phyloP scores from a whole-genome alignment of 352 stramenopile species.

The Blastocystis sp. region DNA sequence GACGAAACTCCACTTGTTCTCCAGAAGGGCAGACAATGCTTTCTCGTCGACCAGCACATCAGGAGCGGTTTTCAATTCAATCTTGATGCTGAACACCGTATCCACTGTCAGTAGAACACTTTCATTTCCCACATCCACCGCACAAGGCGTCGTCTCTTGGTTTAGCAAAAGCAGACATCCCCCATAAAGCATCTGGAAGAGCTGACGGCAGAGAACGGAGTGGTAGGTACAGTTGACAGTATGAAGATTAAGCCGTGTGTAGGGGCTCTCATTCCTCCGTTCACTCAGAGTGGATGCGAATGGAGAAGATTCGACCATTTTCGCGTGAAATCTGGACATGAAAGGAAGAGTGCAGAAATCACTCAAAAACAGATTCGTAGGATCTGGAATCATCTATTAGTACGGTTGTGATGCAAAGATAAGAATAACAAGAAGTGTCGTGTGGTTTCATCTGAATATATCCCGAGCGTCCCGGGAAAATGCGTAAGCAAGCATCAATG shows the following conservation, averaged over 20 bases:
- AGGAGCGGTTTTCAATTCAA: background rate
- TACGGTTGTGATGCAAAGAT: background rate
- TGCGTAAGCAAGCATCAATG: background rate
- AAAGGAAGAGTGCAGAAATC: background rate
- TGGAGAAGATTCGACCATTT: background rate
- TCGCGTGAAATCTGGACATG: background rate
- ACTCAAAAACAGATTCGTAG: constrained; percentile 22
- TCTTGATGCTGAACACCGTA: background rate
- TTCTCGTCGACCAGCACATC: background rate
- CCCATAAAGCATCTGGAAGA: background rate
- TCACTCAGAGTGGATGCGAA: background rate
- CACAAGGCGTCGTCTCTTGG: background rate
- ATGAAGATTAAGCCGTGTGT: background rate
- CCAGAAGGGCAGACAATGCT: background rate
- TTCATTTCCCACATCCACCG: background rate
- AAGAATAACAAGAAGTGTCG: constrained; percentile 37
- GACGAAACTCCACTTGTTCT: background rate
- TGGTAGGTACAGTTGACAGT: background rate
- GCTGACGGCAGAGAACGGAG: background rate
- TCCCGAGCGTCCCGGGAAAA: background rate
- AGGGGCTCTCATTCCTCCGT: background rate
- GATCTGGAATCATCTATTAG: background rate
- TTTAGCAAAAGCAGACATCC: background rate
- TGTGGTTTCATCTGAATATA: constrained; percentile 2
- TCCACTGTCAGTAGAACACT: background rate